These are phyloP conservation scores for Eucalyptus erythrocorys DNA, from an alignment of 345 rosid species.

Conservation along the genomic window DNA sequence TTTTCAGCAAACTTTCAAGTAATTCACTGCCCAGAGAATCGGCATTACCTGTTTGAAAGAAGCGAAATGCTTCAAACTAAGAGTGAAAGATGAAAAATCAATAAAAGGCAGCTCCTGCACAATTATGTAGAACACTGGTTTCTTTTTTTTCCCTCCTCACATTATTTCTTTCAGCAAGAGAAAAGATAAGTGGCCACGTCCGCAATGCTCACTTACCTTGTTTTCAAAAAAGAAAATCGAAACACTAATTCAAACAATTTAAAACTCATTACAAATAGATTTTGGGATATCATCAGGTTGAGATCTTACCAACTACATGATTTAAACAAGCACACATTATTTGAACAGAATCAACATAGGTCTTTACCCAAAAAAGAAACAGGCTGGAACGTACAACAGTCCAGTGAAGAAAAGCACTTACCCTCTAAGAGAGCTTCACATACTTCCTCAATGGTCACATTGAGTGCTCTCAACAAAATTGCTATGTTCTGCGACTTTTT, in stretches of 20 bases:
- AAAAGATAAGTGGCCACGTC: not conserved
- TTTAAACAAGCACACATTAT: not conserved
- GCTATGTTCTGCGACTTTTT: constrained; percentile 92
- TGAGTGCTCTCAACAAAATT: constrained; percentile 83
- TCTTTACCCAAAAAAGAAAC: not conserved
- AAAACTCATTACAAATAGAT: not conserved
- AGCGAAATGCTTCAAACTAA: not conserved
- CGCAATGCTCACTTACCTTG: not conserved
- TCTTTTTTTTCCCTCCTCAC: not conserved
- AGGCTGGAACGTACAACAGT: not conserved
- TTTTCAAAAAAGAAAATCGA: not conserved
- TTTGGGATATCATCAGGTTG: not conserved
- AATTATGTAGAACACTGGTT: not conserved
- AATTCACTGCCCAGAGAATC: constrained; percentile 90
- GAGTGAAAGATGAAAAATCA: not conserved
- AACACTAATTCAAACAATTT: not conserved
- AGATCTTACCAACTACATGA: not conserved
- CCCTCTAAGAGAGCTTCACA: constrained; percentile 93
- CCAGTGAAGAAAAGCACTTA: constrained; percentile 3
- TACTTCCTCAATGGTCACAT: constrained; percentile 87
- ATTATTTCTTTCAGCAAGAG: not conserved
- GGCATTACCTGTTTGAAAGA: constrained; percentile 49
- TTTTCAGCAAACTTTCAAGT: constrained; percentile 79
- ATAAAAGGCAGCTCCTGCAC: not conserved
- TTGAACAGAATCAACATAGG: not conserved